These are phyloP conservation scores for Zasmidium cellare DNA, from an alignment of 2,329 filamentous ascomycete genomes.

Conservation along the genomic window DNA sequence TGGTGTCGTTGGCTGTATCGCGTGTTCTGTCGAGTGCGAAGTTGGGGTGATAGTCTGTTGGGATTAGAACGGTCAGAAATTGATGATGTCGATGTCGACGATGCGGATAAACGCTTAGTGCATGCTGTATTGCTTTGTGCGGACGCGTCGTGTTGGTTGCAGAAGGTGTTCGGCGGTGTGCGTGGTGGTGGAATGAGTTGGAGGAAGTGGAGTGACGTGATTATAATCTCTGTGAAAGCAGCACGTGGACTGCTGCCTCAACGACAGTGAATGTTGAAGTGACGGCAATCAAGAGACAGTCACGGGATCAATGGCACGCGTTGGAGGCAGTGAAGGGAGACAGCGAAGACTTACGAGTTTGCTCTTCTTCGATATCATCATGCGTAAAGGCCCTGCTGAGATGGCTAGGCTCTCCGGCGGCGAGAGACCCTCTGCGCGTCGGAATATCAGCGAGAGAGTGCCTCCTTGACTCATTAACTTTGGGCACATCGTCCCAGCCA, in stretches of 20 bases:
- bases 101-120: neutral
- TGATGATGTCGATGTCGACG: too few species aligned
- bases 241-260: slow-evolving; percentile 5
- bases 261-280: slow-evolving; percentile 2
- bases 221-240: slow-evolving; percentile 2
- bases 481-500: slow-evolving; percentile 62
- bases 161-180: neutral
- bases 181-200: neutral
- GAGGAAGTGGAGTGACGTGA: neutral
- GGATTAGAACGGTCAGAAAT: neutral
- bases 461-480: slow-evolving; percentile 71
- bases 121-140: neutral
- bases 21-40: slow-evolving; percentile 13
- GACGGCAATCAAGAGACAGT: neutral
- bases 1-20: slow-evolving; percentile 12
- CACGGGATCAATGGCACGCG: neutral
- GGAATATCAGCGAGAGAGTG: slow-evolving; percentile 68
- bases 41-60: slow-evolving; percentile 20
- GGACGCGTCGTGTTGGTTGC: neutral
- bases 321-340: neutral
- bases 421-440: slow-evolving; percentile 38
- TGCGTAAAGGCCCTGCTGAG: slow-evolving; percentile 22
- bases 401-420: slow-evolving; percentile 23
- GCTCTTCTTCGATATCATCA: slow-evolving; percentile 21
- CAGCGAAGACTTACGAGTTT: slow-evolving; percentile 15